Evolutionary conservation across 805 yeast genomes (phyloP), one percentile per base, ranked within the genome.

Genomic region (Monosporozyma unispora): DNA sequence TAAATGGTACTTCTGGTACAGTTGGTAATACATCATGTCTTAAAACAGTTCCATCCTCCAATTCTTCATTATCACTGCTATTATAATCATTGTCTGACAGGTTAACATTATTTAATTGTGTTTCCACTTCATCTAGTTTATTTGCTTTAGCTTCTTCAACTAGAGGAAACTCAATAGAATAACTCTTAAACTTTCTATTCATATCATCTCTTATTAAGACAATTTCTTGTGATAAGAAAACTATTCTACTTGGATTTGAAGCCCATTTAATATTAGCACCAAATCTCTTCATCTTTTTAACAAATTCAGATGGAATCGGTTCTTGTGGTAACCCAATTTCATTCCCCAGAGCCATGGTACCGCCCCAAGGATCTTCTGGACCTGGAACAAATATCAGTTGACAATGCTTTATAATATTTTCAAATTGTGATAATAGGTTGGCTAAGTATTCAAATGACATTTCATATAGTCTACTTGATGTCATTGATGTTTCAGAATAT

Each of bases 311-410:
- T 0, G 98, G 96, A 2, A 93, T 75, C 0, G 80, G 73, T 18
- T 72, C 70, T 58, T 83, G 85, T 0, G 99, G 99, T 81, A 87
- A 21, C 5, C 27, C 42, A 39, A 21, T 19, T 21, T 39, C 42
- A 39, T 39, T 21, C 0, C 27, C 42, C 3, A 19, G 12, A 18
- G 22, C 25, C 22, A 39, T 21, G 7, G 27, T 39, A 39, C 42
- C 42, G 14, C 82, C 81, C 97, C 98, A 93, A 0, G 96, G 96
- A 67, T 93, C 99, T 56, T 87, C 85, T 40, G 80, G 79, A 1
- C 99, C 98, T 0, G 98, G 97, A 1, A 91, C 70, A 51, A 93
- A 78, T 1, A 88, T 68, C 27, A 93, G 65, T 47, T 83, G 80
- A 27, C 84, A 74, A 29, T 54, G 52, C 19, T 59, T 53, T 2